phyloP scores from a whole-genome alignment of 2,329 filamentous ascomycete species.

The Blumeria graminis region DNA sequence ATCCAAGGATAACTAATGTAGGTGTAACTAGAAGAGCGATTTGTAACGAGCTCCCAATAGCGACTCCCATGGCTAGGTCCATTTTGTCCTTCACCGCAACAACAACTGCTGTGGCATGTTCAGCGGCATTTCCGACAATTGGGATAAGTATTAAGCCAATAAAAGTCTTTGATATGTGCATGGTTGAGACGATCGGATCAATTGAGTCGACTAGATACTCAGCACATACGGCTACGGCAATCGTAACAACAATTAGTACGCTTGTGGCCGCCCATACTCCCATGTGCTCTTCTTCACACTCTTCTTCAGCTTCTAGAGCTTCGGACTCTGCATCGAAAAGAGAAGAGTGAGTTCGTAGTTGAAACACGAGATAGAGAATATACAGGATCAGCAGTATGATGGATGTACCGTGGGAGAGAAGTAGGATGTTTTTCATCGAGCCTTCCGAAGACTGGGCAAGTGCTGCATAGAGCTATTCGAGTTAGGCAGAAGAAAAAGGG shows the following conservation, averaged over 20 bases:
- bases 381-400: constrained; percentile 55
- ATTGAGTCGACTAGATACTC: constrained; percentile 60
- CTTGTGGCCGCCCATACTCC: constrained; percentile 11
- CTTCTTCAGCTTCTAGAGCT: constrained; percentile 8
- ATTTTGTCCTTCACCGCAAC: constrained; percentile 58
- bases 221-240: constrained; percentile 49
- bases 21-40: constrained; percentile 65
- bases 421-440: constrained; percentile 32
- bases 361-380: constrained; percentile 54
- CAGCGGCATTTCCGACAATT: constrained; percentile 58
- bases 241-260: constrained; percentile 44
- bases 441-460: constrained; percentile 24
- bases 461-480: constrained; percentile 35
- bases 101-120: constrained; percentile 61
- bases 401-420: constrained; percentile 51
- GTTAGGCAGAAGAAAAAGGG: not conserved
- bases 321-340: constrained; percentile 36
- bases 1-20: constrained; percentile 56
- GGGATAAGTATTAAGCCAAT: constrained; percentile 59
- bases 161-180: constrained; percentile 55
- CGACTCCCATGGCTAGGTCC: constrained; percentile 54
- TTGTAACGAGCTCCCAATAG: constrained; percentile 61
- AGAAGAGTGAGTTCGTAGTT: constrained; percentile 48
- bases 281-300: constrained; percentile 7
- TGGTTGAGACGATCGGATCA: constrained; percentile 42